Conservation (phyloP, 257 asterid species). For the Capsicum pubescens region DNA sequence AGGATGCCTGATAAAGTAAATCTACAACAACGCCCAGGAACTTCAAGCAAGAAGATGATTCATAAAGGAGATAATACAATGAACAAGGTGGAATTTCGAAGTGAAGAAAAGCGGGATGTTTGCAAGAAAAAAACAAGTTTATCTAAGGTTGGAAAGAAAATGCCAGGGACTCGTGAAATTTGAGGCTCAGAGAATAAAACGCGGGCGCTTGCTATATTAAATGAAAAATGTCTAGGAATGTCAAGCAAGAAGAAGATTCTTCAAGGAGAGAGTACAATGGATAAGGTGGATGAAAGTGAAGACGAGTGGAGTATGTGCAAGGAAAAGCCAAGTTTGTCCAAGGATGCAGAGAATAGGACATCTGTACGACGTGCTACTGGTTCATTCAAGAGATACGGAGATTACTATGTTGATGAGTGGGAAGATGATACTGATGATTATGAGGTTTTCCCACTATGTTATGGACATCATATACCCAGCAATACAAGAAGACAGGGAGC, state of each 20-base stretch:
- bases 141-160: constrained; percentile 32
- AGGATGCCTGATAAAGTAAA: constrained; percentile 36
- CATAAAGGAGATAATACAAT: constrained; percentile 29
- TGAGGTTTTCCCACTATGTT: constrained; percentile 40
- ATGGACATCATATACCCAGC: constrained; percentile 30
- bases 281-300: constrained; percentile 42
- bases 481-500: neutral
- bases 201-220: constrained; percentile 21
- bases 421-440: constrained; percentile 62
- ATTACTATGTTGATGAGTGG: constrained; percentile 56
- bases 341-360: neutral
- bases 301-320: constrained; percentile 55
- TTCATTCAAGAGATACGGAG: neutral
- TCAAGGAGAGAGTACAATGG: constrained; percentile 30
- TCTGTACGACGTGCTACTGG: no score
- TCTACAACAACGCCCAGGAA: constrained; percentile 18
- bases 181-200: constrained; percentile 39
- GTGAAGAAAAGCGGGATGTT: constrained; percentile 58
- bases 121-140: constrained; percentile 41
- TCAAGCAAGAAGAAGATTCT: constrained; percentile 27
- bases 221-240: constrained; percentile 16
- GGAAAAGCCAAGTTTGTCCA: constrained; percentile 40
- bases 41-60: constrained; percentile 30
- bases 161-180: constrained; percentile 35
- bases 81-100: constrained; percentile 36